Percentiles rank a stretch among this genome's conserved stretches.
Conservation (phyloP, 495 filamentous ascomycete genomes). For the Annulohypoxylon moriforme region DNA sequence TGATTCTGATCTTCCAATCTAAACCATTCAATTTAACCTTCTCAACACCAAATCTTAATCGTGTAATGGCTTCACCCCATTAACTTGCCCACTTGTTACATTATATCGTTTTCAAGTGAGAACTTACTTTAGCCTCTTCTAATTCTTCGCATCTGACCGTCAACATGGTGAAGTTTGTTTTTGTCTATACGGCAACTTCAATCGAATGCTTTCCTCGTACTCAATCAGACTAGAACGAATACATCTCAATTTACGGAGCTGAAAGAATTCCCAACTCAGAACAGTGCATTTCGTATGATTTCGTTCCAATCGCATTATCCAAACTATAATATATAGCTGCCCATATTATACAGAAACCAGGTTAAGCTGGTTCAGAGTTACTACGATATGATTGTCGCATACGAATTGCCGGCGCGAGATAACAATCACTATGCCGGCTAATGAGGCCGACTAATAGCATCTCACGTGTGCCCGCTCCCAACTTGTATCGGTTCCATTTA, state of each 20-base stretch:
- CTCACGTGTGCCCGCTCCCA: conserved; percentile 23
- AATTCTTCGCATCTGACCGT: not conserved
- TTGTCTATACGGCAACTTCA: not conserved
- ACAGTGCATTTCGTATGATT: not conserved
- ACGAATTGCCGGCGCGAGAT: conserved; percentile 38
- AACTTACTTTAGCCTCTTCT: not conserved
- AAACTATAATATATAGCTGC: not conserved
- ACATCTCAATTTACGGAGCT: not conserved
- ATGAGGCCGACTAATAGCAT: conserved; percentile 42
- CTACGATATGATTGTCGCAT: conserved; percentile 18
- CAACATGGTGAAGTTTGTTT: not conserved
- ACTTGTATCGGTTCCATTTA: conserved; percentile 27
- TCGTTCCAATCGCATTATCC: not conserved
- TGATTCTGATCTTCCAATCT: not conserved
- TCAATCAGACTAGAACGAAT: not conserved
- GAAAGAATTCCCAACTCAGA: not conserved
- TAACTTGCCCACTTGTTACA: not conserved
- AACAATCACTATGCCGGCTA: conserved; percentile 42
- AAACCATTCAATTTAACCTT: not conserved
- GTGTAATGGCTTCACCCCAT: not conserved
- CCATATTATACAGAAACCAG: not conserved
- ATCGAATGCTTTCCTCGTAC: not conserved
- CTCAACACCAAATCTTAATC: not conserved
- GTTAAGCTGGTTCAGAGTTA: not conserved
- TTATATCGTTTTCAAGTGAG: not conserved